Percentiles rank a stretch among this genome's conserved stretches.
phyloP scores from a whole-genome alignment of 495 filamentous ascomycete genomes.

The Pyrenula massariospora region DNA sequence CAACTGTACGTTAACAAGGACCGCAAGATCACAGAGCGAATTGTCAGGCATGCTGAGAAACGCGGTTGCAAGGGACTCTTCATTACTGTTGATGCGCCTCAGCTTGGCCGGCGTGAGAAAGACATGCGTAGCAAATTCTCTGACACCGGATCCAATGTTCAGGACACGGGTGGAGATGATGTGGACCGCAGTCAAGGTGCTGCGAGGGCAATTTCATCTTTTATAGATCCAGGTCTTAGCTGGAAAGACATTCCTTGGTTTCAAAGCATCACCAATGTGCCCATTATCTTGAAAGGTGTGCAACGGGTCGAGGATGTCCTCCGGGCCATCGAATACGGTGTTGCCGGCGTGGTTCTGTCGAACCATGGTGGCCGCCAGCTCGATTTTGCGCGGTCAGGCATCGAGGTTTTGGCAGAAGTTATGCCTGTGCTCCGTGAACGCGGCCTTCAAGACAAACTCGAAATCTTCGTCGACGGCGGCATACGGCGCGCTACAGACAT shows the following conservation, averaged over 20 bases:
- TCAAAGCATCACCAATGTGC: constrained; percentile 83
- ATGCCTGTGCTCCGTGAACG: constrained; percentile 84
- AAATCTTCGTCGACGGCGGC: constrained; percentile 87
- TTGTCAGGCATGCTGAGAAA: constrained; percentile 82
- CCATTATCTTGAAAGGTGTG: constrained; percentile 92
- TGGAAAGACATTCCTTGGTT: constrained; percentile 98
- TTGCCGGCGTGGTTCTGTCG: constrained; percentile 87
- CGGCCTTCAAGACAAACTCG: constrained; percentile 72
- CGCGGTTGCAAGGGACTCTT: constrained; percentile 93
- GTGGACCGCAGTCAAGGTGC: constrained; percentile 86
- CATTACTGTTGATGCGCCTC: constrained; percentile 96
- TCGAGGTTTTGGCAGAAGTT: constrained; percentile 90
- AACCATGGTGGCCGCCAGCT: constrained; percentile 98
- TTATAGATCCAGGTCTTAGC: constrained; percentile 82
- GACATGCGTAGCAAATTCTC: constrained; percentile 89
- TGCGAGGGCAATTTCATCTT: constrained; percentile 81
- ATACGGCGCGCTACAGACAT: constrained; percentile 87
- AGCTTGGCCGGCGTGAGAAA: constrained; percentile 90
- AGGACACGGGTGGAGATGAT: constrained; percentile 42
- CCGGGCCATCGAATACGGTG: constrained; percentile 66
- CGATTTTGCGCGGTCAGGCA: constrained; percentile 79
- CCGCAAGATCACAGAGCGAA: constrained; percentile 77
- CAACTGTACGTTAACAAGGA: constrained; percentile 99
- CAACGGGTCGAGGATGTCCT: constrained; percentile 93
- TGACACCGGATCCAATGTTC: constrained; percentile 76